phyloP scores from a whole-genome alignment of 495 filamentous ascomycete species.

The Daldinia grandis region DNA sequence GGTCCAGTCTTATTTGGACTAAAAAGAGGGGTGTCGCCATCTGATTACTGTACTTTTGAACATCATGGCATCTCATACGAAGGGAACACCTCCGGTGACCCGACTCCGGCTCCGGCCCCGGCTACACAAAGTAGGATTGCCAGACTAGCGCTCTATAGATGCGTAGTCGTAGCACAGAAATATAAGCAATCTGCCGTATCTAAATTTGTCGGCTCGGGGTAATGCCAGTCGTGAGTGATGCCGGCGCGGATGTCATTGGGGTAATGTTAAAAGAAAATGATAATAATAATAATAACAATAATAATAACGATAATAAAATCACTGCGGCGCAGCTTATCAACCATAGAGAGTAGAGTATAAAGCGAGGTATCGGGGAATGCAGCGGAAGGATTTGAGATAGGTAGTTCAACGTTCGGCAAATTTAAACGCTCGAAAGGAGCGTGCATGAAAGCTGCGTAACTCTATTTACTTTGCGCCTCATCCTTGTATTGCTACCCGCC shows the following conservation, averaged over 20 bases:
- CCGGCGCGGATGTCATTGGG: conserved; percentile 3
- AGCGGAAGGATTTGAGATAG: neutral
- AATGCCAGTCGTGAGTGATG: conserved; percentile 6
- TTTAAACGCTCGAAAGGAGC: neutral
- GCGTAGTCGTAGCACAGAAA: neutral
- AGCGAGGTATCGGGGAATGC: conserved; percentile 3
- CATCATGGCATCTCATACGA: conserved; percentile 29
- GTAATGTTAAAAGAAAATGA: conserved; percentile 17
- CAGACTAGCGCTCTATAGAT: conserved; percentile 20
- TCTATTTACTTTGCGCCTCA: conserved; percentile 20
- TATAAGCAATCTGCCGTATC: neutral
- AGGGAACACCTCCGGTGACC: conserved; percentile 29
- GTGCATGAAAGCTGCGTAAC: conserved; percentile 8
- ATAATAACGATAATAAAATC: too few relatives aligned
- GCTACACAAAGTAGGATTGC: conserved; percentile 16
- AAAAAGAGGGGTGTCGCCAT: conserved; percentile 36
- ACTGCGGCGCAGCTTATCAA: neutral
- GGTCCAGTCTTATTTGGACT: conserved; percentile 21
- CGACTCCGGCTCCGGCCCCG: conserved; percentile 11
- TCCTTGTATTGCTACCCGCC: conserved; percentile 13
- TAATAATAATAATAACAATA: neutral
- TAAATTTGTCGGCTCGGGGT: neutral
- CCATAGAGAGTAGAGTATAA: neutral
- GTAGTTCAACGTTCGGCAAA: conserved; percentile 1
- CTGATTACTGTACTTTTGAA: conserved; percentile 40